Percentiles rank a stretch among this genome's conserved stretches.
These are phyloP conservation scores for Penicillium manginii DNA, from an alignment of 495 filamentous ascomycete genomes.

Conservation along the genomic window DNA sequence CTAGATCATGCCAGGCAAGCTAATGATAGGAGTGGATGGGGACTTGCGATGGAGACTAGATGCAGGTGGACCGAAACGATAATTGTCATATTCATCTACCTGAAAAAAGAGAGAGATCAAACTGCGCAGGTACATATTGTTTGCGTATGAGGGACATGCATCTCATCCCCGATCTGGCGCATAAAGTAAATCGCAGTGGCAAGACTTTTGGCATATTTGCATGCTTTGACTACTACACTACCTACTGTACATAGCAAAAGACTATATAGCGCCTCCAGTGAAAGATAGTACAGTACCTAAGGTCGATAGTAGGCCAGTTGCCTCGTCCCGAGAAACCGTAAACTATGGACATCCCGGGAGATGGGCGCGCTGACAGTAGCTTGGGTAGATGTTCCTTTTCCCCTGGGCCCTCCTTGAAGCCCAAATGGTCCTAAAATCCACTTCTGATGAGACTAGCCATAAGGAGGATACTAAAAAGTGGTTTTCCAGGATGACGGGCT, in stretches of 20 bases:
- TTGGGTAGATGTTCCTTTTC: constrained; percentile 27
- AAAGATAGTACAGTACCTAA: not conserved
- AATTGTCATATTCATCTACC: constrained; percentile 5
- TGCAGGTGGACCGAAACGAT: constrained; percentile 4
- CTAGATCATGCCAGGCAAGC: constrained; percentile 1
- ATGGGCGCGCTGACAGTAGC: constrained; percentile 29
- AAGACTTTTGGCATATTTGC: not conserved
- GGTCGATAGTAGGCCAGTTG: not conserved
- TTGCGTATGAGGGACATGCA: constrained; percentile 16
- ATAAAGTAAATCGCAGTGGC: constrained; percentile 1
- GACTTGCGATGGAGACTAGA: not conserved
- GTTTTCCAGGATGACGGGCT: not conserved
- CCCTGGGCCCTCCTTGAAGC: constrained; percentile 15
- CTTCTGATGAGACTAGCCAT: not conserved
- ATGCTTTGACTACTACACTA: not conserved
- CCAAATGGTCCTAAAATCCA: constrained; percentile 1
- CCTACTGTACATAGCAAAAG: no score
- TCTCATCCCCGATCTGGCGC: constrained; percentile 5
- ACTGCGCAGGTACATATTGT: constrained; percentile 18
- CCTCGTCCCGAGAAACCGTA: not conserved
- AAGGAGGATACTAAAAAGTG: not conserved
- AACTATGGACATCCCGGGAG: constrained; percentile 26
- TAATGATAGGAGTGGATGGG: not conserved
- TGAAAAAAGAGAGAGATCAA: constrained; percentile 11
- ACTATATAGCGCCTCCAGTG: not conserved